These are phyloP conservation scores for Cladosporium sp. DNA, from an alignment of 2,329 filamentous ascomycete species.

Conservation along the genomic window DNA sequence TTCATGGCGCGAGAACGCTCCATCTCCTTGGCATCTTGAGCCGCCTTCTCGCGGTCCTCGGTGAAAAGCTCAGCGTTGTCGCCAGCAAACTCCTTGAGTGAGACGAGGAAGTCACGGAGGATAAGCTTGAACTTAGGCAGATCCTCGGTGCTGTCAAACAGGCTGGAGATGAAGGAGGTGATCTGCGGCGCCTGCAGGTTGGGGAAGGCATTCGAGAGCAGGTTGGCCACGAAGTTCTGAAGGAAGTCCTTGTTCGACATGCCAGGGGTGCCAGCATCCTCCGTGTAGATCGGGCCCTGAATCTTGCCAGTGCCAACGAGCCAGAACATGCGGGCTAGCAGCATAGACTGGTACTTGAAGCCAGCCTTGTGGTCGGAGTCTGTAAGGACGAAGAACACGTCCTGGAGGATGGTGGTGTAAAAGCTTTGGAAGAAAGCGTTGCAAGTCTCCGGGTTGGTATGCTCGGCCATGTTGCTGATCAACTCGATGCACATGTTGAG, in stretches of 20 bases:
- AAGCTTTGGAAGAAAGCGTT: conserved; percentile 98
- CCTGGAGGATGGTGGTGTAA: conserved; percentile 90
- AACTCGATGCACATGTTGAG: conserved; percentile 97
- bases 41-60: conserved; percentile 90
- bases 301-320: conserved; percentile 89
- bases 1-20: conserved; percentile 91
- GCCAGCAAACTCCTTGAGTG: conserved; percentile 90
- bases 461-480: conserved; percentile 92
- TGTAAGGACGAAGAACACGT: conserved; percentile 96
- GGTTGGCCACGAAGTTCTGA: conserved; percentile 74
- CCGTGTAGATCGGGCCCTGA: conserved; percentile 79
- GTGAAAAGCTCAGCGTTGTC: conserved; percentile 92
- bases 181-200: conserved; percentile 83
- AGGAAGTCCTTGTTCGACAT: conserved; percentile 90
- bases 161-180: conserved; percentile 76
- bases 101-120: conserved; percentile 93
- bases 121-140: conserved; percentile 93
- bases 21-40: conserved; percentile 74
- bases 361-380: conserved; percentile 98
- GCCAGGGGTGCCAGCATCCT: conserved; percentile 73
- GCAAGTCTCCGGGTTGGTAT: conserved; percentile 72
- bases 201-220: conserved; percentile 84
- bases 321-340: conserved; percentile 93
- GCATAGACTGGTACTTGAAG: conserved; percentile 94
- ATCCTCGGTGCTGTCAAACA: conserved; percentile 83